phyloP scores from a whole-genome alignment of 257 asterid species.

The Verbena officinalis region DNA sequence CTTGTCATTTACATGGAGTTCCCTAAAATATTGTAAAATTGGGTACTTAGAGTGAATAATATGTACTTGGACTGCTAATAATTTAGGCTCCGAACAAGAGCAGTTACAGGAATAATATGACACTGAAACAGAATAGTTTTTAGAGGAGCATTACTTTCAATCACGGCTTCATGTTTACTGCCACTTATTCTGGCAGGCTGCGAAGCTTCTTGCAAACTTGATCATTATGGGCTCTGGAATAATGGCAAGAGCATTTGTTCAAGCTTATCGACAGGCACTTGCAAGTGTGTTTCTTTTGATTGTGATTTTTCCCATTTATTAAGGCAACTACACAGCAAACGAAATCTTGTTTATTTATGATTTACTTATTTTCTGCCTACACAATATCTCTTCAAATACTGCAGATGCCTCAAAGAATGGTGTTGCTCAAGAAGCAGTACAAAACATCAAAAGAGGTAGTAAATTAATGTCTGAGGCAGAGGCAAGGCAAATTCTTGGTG shows the following conservation, averaged over 20 bases:
- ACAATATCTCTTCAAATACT: conserved; percentile 12
- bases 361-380: not conserved
- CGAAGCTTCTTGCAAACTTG: conserved; percentile 62
- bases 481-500: conserved; percentile 83
- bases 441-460: conserved; percentile 54
- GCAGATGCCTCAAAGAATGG: conserved; percentile 78
- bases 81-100: not conserved
- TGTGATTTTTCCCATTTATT: no score
- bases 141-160: not conserved
- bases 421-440: conserved; percentile 74
- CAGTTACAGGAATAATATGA: no score
- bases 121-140: not conserved
- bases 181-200: conserved; percentile 47
- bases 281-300: conserved; percentile 46
- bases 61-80: not conserved
- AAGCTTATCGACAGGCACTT: conserved; percentile 82
- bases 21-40: not conserved
- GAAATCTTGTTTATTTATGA: no score
- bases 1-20: not conserved
- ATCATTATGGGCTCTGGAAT: conserved; percentile 65
- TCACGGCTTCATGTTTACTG: conserved; percentile 13
- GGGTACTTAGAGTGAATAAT: not conserved
- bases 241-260: conserved; percentile 62
- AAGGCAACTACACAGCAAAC: no score
- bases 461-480: conserved; percentile 72